These are phyloP conservation scores for Penicillium sp. DNA, from an alignment of 2,329 filamentous ascomycete genomes.

Conservation along the genomic window DNA sequence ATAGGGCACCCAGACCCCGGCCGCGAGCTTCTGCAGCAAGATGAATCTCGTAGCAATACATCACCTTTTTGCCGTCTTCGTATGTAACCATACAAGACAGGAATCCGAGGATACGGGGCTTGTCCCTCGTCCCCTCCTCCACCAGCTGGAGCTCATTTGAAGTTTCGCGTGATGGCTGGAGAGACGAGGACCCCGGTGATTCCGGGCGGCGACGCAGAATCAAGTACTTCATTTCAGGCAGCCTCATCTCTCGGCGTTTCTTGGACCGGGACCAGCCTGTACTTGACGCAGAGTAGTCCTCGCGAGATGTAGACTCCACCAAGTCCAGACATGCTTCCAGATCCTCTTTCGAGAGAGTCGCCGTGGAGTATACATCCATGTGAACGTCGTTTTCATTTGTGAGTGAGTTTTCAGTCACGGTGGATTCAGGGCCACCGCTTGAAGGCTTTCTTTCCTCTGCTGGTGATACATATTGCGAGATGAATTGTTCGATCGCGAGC, in stretches of 20 bases:
- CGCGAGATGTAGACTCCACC: conserved; percentile 49
- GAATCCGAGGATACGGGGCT: conserved; percentile 35
- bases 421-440: background rate
- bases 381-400: background rate
- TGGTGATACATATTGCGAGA: conserved; percentile 27
- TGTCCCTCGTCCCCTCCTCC: background rate
- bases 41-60: conserved; percentile 62
- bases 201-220: conserved; percentile 34
- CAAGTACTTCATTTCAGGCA: conserved; percentile 55
- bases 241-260: conserved; percentile 54
- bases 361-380: conserved; percentile 30
- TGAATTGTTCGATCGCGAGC: conserved; percentile 36
- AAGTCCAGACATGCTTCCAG: conserved; percentile 49
- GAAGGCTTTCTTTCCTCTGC: conserved; percentile 3
- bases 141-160: background rate
- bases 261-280: conserved; percentile 50
- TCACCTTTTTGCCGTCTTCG: conserved; percentile 49
- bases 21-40: conserved; percentile 41
- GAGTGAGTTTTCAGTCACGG: background rate
- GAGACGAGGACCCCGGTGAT: background rate
- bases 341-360: conserved; percentile 34
- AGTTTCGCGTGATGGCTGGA: background rate
- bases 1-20: conserved; percentile 46
- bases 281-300: conserved; percentile 48
- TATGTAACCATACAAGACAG: conserved; percentile 54